Base-by-base conservation (phyloP, 2,329 filamentous ascomycete genomes). In the Pseudogymnoascus sp. region DNA sequence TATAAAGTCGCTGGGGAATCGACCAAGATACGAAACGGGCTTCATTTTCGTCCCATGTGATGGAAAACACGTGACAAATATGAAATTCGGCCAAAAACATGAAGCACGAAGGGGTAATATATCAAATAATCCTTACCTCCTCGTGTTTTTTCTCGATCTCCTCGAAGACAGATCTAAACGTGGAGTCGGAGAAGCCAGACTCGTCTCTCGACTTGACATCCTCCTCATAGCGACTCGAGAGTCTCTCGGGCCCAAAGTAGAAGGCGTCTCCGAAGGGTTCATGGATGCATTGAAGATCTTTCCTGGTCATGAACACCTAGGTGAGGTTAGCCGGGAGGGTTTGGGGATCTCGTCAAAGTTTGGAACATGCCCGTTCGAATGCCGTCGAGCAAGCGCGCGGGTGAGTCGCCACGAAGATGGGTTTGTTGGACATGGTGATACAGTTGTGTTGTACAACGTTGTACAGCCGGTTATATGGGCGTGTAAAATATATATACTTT, bases 191-290 rank as follows among this genome's bases (percentile, higher is more conserved):
- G 69, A 89, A 90, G 60, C 89, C 89, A 66, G 84, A 88, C 68
- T 81, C 75, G 61, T 78, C 69, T 62, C 86, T 79, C 35, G 75
- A 74, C 39, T 75, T 74, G 59, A 75, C 74, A 66, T 96, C 89
- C 47, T 88, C 73, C 70, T 87, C 86, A 72, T 90, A 99, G 69
- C 94, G 85, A 59, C 83, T 78, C 70, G 89, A 87, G 68, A 97
- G 81, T 68, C 90, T 84, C 77, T 99, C 94, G 6, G 93, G 92
- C 59, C 94, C 93, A 72, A 88, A 97, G 78, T 97, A 97, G 73
- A 93, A 97, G 64, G 92, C 89, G 76, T 97, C 94, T 60, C 93
- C 93, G 75, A 97, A 97, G 4, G 94, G 94, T 78, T 99, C 94
- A 74, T 97, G 94, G 68, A 94, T 81, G 73, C 90, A 96, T 69